Conservation (phyloP, 805 yeast species). For the Cyberlindnera mississippiensis region DNA sequence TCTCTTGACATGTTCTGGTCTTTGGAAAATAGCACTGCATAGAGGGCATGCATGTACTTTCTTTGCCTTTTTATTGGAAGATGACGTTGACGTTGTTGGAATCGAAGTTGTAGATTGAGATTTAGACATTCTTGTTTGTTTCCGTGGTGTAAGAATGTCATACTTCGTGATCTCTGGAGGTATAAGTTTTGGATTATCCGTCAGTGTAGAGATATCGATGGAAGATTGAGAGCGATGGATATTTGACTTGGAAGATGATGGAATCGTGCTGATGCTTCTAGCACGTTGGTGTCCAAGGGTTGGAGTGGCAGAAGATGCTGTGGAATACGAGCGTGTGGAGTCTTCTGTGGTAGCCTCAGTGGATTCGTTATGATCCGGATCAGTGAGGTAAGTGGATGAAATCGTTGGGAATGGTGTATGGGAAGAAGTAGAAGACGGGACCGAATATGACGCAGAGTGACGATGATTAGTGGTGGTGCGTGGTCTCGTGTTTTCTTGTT, state of each 20-base stretch:
- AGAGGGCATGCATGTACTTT: constrained; percentile 64
- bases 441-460: neutral
- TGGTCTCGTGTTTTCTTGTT: too few relatives aligned
- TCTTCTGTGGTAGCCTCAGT: constrained; percentile 2
- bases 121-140: constrained; percentile 11
- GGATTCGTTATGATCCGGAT: constrained; percentile 8
- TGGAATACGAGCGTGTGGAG: constrained; percentile 1
- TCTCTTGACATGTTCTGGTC: constrained; percentile 71
- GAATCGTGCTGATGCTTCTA: neutral
- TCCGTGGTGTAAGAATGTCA: constrained; percentile 26
- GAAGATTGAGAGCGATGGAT: constrained; percentile 45
- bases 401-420: constrained; percentile 2
- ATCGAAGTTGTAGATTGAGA: constrained; percentile 20
- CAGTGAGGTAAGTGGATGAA: constrained; percentile 3
- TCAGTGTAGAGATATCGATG: constrained; percentile 44
- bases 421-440: neutral
- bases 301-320: constrained; percentile 4
- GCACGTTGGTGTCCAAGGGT: constrained; percentile 1
- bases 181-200: constrained; percentile 9
- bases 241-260: neutral
- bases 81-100: constrained; percentile 7
- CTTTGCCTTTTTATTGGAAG: constrained; percentile 37
- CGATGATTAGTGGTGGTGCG: neutral
- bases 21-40: constrained; percentile 57
- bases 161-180: constrained; percentile 26